Percentiles rank a stretch among this genome's conserved stretches.
Conservation (phyloP, 1,139 yeast species). For the Blastobotrys aristatus region DNA sequence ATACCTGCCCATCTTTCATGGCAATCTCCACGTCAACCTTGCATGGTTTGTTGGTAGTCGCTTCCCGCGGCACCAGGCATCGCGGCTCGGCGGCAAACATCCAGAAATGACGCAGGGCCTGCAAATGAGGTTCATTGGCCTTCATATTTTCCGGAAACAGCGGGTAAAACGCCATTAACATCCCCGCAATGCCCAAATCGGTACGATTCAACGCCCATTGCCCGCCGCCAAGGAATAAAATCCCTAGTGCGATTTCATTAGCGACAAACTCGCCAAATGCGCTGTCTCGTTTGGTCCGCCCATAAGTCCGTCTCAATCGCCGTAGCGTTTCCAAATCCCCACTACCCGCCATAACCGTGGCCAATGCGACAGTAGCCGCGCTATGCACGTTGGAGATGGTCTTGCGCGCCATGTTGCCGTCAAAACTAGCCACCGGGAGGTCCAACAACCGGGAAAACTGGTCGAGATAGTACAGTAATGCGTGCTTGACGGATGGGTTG, state of each 20-base stretch:
- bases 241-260: constrained; percentile 77
- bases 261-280: constrained; percentile 75
- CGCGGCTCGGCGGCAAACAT: constrained; percentile 76
- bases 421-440: constrained; percentile 45
- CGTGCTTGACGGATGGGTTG: constrained; percentile 49
- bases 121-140: constrained; percentile 57
- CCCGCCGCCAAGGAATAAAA: constrained; percentile 87
- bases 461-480: constrained; percentile 61
- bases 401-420: constrained; percentile 53
- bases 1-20: constrained; percentile 37
- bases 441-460: constrained; percentile 51
- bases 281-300: constrained; percentile 44
- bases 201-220: constrained; percentile 72
- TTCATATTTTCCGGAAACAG: constrained; percentile 48
- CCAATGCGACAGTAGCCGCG: constrained; percentile 55
- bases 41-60: constrained; percentile 41
- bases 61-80: constrained; percentile 71
- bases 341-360: constrained; percentile 84
- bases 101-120: constrained; percentile 91
- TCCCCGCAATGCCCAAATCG: constrained; percentile 65
- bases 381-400: constrained; percentile 57
- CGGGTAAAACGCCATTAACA: constrained; percentile 72
- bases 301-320: constrained; percentile 65
- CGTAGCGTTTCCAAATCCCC: constrained; percentile 81
- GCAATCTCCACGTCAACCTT: constrained; percentile 47